These are phyloP conservation scores for Paraconiothyrium sp. DNA, from an alignment of 2,329 filamentous ascomycete species.

Conservation along the genomic window DNA sequence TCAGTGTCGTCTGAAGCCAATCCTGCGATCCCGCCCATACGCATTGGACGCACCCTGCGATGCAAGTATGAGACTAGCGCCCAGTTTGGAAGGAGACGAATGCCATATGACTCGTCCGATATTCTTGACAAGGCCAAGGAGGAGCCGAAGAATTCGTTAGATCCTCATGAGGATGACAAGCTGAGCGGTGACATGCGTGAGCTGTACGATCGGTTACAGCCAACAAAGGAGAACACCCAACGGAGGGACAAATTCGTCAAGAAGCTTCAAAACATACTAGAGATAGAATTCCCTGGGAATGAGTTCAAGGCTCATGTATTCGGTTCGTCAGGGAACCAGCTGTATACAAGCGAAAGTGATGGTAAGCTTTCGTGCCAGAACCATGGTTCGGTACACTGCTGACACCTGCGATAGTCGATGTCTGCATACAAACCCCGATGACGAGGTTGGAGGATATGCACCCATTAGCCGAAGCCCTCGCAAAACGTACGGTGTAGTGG, in stretches of 20 bases:
- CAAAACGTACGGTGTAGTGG: conserved; percentile 72
- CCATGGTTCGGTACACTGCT: conserved; percentile 35
- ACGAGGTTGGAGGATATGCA: conserved; percentile 90
- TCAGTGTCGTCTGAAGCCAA: conserved; percentile 92
- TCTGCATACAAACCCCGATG: conserved; percentile 94
- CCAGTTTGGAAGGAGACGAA: conserved; percentile 81
- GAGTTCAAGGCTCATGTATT: conserved; percentile 93
- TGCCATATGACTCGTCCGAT: conserved; percentile 90
- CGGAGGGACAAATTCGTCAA: conserved; percentile 79
- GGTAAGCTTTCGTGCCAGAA: conserved; percentile 64
- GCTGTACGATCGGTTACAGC: conserved; percentile 85
- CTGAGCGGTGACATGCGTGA: conserved; percentile 85
- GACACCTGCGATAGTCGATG: conserved; percentile 75
- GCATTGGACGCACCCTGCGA: conserved; percentile 65
- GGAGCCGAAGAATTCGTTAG: conserved; percentile 66
- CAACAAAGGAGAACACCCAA: conserved; percentile 79
- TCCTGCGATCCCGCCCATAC: conserved; percentile 73
- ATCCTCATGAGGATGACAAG: conserved; percentile 55
- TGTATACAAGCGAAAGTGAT: conserved; percentile 96
- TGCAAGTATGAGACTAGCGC: conserved; percentile 92
- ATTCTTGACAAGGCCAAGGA: conserved; percentile 78
- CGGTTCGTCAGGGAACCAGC: conserved; percentile 94
- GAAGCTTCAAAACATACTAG: conserved; percentile 89
- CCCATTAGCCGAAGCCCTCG: conserved; percentile 84
- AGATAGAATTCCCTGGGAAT: conserved; percentile 89